Base-by-base conservation (phyloP, 129 eudicot species). In the Glebionis coronaria region DNA sequence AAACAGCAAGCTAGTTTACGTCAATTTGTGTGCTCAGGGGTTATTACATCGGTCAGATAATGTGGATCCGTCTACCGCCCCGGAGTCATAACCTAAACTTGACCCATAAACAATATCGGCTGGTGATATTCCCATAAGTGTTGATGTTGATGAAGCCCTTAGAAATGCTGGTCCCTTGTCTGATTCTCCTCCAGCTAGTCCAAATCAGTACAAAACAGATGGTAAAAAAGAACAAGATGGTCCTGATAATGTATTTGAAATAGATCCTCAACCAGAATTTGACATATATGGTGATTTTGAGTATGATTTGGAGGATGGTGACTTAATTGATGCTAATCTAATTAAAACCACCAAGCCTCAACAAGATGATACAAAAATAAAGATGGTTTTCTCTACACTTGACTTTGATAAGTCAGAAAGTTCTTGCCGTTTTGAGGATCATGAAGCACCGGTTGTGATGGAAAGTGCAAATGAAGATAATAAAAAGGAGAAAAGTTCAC, bases 251-350 rank as follows among this genome's bases (percentile, higher is more conserved):
- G 80, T 92, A 46, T 73, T 92, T 72, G 96, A 92, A 75, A 78
- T 86, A 49, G 98, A 88, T 57, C 47, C 82, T 58, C 82, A 82
- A 71, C 89, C 91, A 44, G 98, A 92, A 23, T 80, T 92, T 45
- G 96, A 92, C 79, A 92, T 92, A 44, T 92, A 92, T 57, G 98
- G 96, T 23, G 98, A 92, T 77, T 88, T 85, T 67, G 96, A 86
- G 79, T 91, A 91, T 80, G 87, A 83, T 85, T 65, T 91, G 73
- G 95, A 92, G 67, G 98, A 88, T 61, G 91, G 86, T 1, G 90
- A 88, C 78, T 80, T 81, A 60, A 73, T 85, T 65, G 86, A 88
- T 72, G 87, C 81, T 45, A 67, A 56, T 73, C 69, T 82, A 58
- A 23, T 81, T 15, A 91, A 82, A 44, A 59, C 61, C 31, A 78